Percentiles rank a stretch among this genome's conserved stretches.
Evolutionary conservation across 495 filamentous ascomycete genomes (phyloP).

Genomic region (Hypomontagnella submonticulosa): DNA sequence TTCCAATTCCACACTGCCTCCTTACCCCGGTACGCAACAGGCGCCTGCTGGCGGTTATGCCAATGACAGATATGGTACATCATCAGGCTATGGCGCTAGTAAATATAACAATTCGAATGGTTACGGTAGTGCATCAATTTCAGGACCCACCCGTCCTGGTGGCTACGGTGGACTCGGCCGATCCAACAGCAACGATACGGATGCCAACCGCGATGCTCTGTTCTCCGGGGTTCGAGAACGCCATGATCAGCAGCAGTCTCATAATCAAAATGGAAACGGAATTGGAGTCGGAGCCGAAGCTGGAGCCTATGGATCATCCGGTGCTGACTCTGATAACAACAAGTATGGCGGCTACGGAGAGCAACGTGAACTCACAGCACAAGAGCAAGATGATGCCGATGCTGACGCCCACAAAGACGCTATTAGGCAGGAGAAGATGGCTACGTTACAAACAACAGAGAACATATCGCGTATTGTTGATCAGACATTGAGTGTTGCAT

Average conservation of each 20-base stretch:
- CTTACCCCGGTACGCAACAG: slow-evolving; percentile 34
- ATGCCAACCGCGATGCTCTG: slow-evolving; percentile 67
- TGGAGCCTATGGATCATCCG: slow-evolving; percentile 47
- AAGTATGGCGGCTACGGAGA: slow-evolving; percentile 71
- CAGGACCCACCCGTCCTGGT: slow-evolving; percentile 63
- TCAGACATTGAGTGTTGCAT: slow-evolving; percentile 77
- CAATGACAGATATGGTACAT: slow-evolving; percentile 68
- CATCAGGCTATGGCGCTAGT: slow-evolving; percentile 72
- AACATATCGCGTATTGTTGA: slow-evolving; percentile 74
- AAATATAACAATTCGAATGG: slow-evolving; percentile 62
- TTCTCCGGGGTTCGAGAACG: slow-evolving; percentile 73
- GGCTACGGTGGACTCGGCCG: slow-evolving; percentile 79
- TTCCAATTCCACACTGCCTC: slow-evolving; percentile 33
- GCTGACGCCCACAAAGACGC: slow-evolving; percentile 73
- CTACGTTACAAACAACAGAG: slow-evolving; percentile 75
- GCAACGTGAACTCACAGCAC: slow-evolving; percentile 78
- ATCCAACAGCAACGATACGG: slow-evolving; percentile 65
- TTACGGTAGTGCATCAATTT: slow-evolving; percentile 31
- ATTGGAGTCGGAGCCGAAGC: neutral
- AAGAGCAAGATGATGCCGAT: slow-evolving; percentile 72
- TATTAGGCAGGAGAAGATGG: slow-evolving; percentile 76
- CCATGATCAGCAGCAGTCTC: slow-evolving; percentile 55
- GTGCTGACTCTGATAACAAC: slow-evolving; percentile 51
- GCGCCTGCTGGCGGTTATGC: slow-evolving; percentile 59
- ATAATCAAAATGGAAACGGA: slow-evolving; percentile 12